These are phyloP conservation scores for Tulasnella sp. DNA, from an alignment of 768 basidiomycete genomes.

Conservation along the genomic window DNA sequence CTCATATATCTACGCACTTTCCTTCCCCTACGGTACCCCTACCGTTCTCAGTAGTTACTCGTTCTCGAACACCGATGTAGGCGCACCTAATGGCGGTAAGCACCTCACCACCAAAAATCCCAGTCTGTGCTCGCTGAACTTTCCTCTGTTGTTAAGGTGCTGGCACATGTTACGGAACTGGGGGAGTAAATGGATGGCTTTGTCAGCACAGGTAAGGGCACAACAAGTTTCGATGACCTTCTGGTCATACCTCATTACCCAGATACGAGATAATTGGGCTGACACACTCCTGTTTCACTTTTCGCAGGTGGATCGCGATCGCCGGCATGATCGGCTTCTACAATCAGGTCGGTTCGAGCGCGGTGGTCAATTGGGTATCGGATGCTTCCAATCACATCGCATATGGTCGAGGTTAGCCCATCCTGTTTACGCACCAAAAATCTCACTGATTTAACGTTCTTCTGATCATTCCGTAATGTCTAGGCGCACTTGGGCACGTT, in stretches of 20 bases:
- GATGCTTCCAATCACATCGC: constrained; percentile 51
- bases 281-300: too few relatives aligned
- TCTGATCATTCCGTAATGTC: too few relatives aligned
- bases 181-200: constrained; percentile 17
- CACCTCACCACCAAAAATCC: too few relatives aligned
- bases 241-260: too few relatives aligned
- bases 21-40: constrained; percentile 54
- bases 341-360: constrained; percentile 21
- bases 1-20: constrained; percentile 6
- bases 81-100: constrained; percentile 44
- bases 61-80: constrained; percentile 36
- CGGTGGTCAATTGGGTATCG: constrained; percentile 47
- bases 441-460: background rate
- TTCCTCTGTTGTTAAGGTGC: constrained; percentile 22
- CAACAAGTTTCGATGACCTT: too few relatives aligned
- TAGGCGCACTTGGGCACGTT: constrained; percentile 48
- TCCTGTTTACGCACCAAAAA: background rate
- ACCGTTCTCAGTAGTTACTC: constrained; percentile 51
- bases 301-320: constrained; percentile 17
- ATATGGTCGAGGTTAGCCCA: constrained; percentile 47
- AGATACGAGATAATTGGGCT: too few relatives aligned
- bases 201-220: constrained; percentile 20
- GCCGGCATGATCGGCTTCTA: constrained; percentile 19
- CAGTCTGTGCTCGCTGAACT: too few relatives aligned
- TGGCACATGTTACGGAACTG: constrained; percentile 16